Percentiles rank a stretch among this genome's conserved stretches.
These are phyloP conservation scores for Hymenoscyphus salicellus DNA, from an alignment of 2,329 filamentous ascomycete genomes.

Conservation along the genomic window DNA sequence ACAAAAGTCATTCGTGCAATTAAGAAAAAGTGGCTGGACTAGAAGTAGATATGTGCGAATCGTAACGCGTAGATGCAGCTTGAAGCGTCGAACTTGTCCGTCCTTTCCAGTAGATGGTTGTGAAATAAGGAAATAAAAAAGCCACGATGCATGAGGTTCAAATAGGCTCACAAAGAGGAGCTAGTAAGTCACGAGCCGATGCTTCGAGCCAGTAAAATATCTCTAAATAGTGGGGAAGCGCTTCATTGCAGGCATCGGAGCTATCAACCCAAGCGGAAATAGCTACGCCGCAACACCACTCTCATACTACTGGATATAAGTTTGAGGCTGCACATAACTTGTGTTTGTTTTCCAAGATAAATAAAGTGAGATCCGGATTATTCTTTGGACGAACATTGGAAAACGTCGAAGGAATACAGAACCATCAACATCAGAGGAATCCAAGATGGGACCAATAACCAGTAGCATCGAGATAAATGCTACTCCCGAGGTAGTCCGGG, in stretches of 20 bases:
- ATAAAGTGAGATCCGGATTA: not conserved
- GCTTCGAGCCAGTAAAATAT: not conserved
- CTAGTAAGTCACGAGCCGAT: no score
- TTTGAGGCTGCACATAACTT: no score
- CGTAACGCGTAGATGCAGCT: no score
- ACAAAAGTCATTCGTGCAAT: no score
- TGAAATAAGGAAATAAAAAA: not conserved
- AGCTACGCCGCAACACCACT: not conserved
- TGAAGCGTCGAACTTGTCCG: not conserved
- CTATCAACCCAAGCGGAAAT: not conserved
- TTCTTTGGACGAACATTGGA: not conserved
- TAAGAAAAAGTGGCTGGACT: no score
- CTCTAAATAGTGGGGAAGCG: not conserved
- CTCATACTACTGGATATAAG: not conserved
- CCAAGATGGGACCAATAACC: not conserved
- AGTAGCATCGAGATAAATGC: not conserved
- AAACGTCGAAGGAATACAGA: not conserved
- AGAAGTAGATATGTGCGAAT: no score
- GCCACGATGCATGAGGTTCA: not conserved
- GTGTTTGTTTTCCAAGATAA: not conserved
- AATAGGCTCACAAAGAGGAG: not conserved
- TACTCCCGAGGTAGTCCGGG: not conserved
- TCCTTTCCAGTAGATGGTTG: not conserved
- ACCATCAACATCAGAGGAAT: not conserved
- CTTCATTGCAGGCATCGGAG: not conserved